Conservation (phyloP, 2,329 filamentous ascomycete genomes). For the Aureobasidium lini region DNA sequence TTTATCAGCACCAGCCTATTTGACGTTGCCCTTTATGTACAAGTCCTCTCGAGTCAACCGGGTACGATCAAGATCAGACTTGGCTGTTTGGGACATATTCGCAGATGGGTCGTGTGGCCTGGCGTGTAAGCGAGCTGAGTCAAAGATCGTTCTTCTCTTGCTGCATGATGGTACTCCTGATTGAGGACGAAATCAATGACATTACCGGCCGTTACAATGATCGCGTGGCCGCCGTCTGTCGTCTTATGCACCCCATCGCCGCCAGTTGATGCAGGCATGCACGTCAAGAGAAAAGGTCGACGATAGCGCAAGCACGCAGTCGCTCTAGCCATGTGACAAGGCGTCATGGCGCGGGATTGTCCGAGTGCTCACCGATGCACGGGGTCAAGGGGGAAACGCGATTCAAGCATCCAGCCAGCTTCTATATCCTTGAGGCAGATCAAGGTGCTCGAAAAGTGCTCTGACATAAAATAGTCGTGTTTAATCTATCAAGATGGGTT, state of each 20-base stretch:
- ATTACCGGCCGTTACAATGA: not conserved
- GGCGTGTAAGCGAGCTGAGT: not conserved
- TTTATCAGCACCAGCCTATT: not conserved
- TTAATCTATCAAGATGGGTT: not conserved
- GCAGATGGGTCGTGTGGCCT: not conserved
- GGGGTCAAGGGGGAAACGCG: not conserved
- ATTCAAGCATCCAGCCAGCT: not conserved
- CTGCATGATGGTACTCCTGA: not conserved
- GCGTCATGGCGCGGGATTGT: not conserved
- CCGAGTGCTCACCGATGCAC: slow-evolving; percentile 6
- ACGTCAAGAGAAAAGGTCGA: not conserved
- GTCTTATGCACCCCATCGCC: slow-evolving; percentile 3
- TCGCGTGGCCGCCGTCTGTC: slow-evolving; percentile 5
- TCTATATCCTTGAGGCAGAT: not conserved
- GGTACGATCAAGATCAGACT: not conserved
- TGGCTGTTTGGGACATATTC: not conserved
- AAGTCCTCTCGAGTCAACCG: not conserved
- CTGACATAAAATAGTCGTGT: not conserved
- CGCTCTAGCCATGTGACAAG: not conserved
- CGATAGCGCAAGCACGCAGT: slow-evolving; percentile 5
- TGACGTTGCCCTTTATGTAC: not conserved
- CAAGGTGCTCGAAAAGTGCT: not conserved
- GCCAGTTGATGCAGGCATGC: not conserved
- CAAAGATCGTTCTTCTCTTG: not conserved
- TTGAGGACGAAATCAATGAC: not conserved